Percentiles rank a stretch among this genome's conserved stretches.
These are phyloP conservation scores for Trametes sp. DNA, from an alignment of 1,284 basidiomycete genomes.

Conservation along the genomic window DNA sequence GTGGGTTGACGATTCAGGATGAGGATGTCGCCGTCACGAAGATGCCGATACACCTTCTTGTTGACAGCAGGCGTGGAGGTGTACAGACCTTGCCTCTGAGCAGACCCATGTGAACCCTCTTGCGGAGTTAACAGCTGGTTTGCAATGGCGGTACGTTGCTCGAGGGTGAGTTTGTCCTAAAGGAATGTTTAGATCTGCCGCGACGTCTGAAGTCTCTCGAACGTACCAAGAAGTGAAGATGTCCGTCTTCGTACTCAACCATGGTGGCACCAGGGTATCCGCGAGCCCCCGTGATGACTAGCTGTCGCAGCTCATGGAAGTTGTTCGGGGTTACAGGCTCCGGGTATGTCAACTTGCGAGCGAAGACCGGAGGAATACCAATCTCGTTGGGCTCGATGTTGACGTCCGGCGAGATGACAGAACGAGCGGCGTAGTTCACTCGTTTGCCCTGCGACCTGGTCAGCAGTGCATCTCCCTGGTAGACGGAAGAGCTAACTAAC, in stretches of 20 bases:
- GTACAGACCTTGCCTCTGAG: conserved; percentile 63
- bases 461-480: background rate
- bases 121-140: conserved; percentile 96
- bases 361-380: conserved; percentile 97
- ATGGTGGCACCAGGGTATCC: conserved; percentile 94
- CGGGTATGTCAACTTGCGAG: conserved; percentile 95
- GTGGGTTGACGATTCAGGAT: conserved; percentile 99
- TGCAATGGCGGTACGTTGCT: conserved; percentile 95
- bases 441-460: conserved; percentile 86
- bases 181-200: background rate
- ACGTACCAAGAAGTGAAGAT: conserved; percentile 80
- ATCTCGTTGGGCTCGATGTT: conserved; percentile 99
- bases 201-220: background rate
- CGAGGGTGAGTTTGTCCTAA: conserved; percentile 86
- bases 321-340: conserved; percentile 96
- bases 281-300: conserved; percentile 93
- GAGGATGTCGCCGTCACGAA: conserved; percentile 94
- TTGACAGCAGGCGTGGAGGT: conserved; percentile 83
- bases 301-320: conserved; percentile 87
- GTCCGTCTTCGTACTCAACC: conserved; percentile 96
- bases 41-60: conserved; percentile 98
- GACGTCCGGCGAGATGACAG: conserved; percentile 99
- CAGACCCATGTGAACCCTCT: conserved; percentile 64
- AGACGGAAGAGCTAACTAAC: conserved; percentile 47
- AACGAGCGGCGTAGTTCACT: conserved; percentile 98